Evolutionary conservation across 306 rosid species (phyloP).

Genomic region (Spatholobus suberectus): DNA sequence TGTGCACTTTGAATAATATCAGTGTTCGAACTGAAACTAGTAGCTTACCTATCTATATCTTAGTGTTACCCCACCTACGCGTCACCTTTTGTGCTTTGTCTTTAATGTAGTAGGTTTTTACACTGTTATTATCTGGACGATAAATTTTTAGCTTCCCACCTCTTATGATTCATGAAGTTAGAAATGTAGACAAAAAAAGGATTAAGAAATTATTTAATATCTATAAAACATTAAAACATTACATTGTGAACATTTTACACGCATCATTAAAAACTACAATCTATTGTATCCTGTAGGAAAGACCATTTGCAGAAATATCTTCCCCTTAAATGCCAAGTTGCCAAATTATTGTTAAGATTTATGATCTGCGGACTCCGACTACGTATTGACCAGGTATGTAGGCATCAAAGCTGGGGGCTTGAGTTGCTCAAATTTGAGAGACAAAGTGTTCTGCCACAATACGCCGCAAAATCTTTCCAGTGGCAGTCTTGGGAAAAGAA

Average conservation of each 20-base stretch:
- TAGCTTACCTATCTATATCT: background rate
- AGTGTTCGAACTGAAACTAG: background rate
- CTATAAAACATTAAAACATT: background rate
- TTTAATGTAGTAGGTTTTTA: too few species aligned
- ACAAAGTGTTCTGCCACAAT: too few species aligned
- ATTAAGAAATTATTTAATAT: background rate
- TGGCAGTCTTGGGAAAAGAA: slow-evolving; percentile 75
- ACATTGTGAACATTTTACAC: background rate
- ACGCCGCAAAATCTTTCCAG: slow-evolving; percentile 80
- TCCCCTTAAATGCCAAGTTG: background rate
- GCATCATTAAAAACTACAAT: background rate
- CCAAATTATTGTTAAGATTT: background rate
- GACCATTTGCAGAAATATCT: background rate
- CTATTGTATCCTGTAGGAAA: background rate
- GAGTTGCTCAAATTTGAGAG: slow-evolving; percentile 53
- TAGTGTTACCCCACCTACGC: background rate
- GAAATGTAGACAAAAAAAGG: too few species aligned
- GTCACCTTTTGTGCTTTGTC: too few species aligned
- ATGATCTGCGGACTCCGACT: background rate
- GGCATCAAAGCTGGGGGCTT: slow-evolving; percentile 39
- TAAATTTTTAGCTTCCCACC: background rate
- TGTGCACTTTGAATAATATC: background rate
- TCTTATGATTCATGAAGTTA: background rate
- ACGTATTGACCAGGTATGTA: too few species aligned
- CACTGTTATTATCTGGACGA: background rate